Percentiles rank a stretch among this genome's conserved stretches.
phyloP scores from a whole-genome alignment of 257 asterid species.

The Ilex asprella region DNA sequence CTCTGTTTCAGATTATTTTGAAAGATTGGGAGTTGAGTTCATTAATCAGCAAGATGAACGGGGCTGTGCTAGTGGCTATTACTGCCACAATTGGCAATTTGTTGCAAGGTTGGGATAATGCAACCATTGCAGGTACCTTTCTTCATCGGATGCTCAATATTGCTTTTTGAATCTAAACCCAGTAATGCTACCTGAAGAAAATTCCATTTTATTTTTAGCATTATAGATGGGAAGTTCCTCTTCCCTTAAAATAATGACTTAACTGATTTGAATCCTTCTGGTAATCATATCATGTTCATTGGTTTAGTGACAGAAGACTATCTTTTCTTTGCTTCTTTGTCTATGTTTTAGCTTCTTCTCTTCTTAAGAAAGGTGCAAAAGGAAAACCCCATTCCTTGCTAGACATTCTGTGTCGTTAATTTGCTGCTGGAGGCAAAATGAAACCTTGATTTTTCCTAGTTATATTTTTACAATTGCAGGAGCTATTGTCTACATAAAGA shows the following conservation, averaged over 20 bases:
- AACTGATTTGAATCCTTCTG: neutral
- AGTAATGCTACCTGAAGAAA: neutral
- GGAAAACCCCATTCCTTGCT: neutral
- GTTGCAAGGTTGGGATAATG: slow-evolving; percentile 91
- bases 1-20: slow-evolving; percentile 15
- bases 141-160: slow-evolving; percentile 3
- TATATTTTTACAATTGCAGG: slow-evolving; percentile 25
- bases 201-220: neutral
- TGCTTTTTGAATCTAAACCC: neutral
- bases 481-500: slow-evolving; percentile 69
- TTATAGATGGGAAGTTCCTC: neutral
- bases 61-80: slow-evolving; percentile 71
- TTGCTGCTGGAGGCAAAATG: too few species aligned
- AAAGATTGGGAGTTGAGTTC: slow-evolving; percentile 16
- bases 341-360: neutral
- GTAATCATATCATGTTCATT: too few species aligned
- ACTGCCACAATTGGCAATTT: slow-evolving; percentile 72
- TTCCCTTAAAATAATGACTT: too few species aligned
- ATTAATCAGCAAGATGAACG: slow-evolving; percentile 42
- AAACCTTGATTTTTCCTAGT: slow-evolving; percentile 1
- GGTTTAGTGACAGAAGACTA: neutral
- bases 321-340: too few species aligned
- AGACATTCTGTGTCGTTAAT: neutral
- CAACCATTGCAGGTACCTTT: slow-evolving; percentile 66
- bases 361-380: neutral